Conservation (phyloP, 176 grass and related monocot genomes). For the Eremochloa ophiuroides region DNA sequence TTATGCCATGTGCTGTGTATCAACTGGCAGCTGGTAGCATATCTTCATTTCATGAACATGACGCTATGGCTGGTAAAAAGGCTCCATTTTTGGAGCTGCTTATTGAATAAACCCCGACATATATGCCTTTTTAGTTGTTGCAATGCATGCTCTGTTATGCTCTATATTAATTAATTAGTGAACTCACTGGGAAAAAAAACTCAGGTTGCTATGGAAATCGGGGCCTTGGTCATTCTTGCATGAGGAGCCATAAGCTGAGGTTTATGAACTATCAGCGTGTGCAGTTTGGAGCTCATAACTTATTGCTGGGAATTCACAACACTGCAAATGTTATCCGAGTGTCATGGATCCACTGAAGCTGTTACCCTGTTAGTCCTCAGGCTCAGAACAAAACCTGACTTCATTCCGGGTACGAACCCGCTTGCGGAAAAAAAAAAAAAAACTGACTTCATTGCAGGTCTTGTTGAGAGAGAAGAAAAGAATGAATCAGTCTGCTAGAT, state of each 20-base stretch:
- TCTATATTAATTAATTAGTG: conserved; percentile 2
- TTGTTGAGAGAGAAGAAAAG: background rate
- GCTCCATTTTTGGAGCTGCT: background rate
- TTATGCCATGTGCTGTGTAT: background rate
- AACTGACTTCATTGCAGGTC: background rate
- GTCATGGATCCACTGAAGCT: background rate
- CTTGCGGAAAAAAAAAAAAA: too few relatives aligned
- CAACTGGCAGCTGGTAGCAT: background rate
- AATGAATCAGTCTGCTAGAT: background rate
- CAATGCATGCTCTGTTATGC: background rate
- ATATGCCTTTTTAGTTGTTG: background rate
- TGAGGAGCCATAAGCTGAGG: conserved; percentile 47
- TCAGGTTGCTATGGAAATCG: conserved; percentile 76
- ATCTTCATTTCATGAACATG: background rate
- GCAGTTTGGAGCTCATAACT: background rate
- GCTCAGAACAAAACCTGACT: background rate
- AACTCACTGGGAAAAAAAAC: background rate
- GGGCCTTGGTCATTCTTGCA: conserved; percentile 93
- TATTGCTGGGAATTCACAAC: background rate
- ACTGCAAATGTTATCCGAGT: background rate
- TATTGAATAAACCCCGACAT: background rate
- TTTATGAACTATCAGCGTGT: conserved; percentile 18
- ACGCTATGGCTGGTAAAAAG: background rate
- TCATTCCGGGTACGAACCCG: too few relatives aligned
- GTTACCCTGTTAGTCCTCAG: background rate